Conservation (phyloP, 2,329 filamentous ascomycete genomes). For the Cephalotrichum gorgonifer region DNA sequence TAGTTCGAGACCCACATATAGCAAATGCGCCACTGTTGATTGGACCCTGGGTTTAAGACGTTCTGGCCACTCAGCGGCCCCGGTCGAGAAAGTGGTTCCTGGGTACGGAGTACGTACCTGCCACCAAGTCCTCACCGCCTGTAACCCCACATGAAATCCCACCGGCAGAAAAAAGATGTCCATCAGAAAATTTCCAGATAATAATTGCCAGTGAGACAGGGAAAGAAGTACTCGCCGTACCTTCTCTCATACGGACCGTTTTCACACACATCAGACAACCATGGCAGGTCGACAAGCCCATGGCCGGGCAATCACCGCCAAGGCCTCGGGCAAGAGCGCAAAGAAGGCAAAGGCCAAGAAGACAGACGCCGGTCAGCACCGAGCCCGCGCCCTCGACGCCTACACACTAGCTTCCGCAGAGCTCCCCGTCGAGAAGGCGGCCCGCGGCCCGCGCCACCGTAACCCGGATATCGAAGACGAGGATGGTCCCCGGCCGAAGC, state of each 20-base stretch:
- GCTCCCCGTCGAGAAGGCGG: conserved; percentile 35
- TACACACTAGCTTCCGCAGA: conserved; percentile 47
- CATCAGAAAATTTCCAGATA: background rate
- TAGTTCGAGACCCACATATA: background rate
- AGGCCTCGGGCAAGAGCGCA: conserved; percentile 19
- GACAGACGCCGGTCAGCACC: conserved; percentile 20
- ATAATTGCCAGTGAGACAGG: conserved; percentile 2
- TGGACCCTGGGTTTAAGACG: background rate
- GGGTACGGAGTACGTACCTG: background rate
- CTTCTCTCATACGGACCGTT: background rate
- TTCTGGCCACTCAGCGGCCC: background rate
- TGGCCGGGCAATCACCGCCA: conserved; percentile 37
- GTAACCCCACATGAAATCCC: conserved; percentile 2
- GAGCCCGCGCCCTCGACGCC: conserved; percentile 43
- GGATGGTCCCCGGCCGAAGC: conserved; percentile 10
- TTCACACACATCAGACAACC: conserved; percentile 8
- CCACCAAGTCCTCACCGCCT: conserved; percentile 8
- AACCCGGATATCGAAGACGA: conserved; percentile 37
- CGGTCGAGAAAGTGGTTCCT: background rate
- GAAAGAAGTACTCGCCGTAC: background rate
- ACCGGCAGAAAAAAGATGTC: conserved; percentile 10
- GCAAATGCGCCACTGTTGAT: background rate
- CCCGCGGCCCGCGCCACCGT: conserved; percentile 39
- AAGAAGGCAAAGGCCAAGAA: conserved; percentile 38
- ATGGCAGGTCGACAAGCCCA: conserved; percentile 52